Evolutionary conservation across 192 early-diverging fungal genomes (phyloP), one percentile per base, ranked within the genome.

Genomic region (Diversispora epigaea): DNA sequence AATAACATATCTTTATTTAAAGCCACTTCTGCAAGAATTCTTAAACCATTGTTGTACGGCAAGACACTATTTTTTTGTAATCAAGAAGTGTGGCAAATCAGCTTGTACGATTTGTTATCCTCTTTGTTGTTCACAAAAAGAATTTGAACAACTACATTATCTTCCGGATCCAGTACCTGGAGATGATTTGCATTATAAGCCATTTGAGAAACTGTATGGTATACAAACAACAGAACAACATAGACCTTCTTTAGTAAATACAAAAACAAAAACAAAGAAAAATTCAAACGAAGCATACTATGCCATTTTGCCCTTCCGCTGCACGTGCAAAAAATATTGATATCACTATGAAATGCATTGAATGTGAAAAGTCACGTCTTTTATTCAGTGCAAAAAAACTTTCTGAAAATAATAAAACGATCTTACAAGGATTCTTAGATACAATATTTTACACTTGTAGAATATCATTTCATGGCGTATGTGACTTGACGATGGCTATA

Each of bases 1-100:
- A 58, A 58, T 58, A 58, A 25, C 21, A 58, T 58, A 56, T 8
- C 11, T 58, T 58, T 58, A 58, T 58, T 58, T 58, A 58, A 58
- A 58, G 17, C 22, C 56, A 58, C 4, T 4, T 19, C 12, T 58
- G n/a, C 56, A 58, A 25, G 56, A 58, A 58, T 58, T 58, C 56
- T 58, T 58, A n/a, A 21, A 58, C 22, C 4, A 58, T 58, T 58
- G 12, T 58, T 58, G 56, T 25, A 58, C 22, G 11, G 22, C 22
- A 58, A 58, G 19, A 58, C 12, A 58, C 22, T 58, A 58, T n/a
- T 58, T 58, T n/a, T 58, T 25, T 58, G 8, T 58, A 58, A 58
- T 58, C 22, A 58, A 58, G 50, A 58, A 58, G 22, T 58, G 3
- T 19, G 56, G 8, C 22, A 19, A 58, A 58, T 58, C 22, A 25